Percentiles rank a stretch among this genome's conserved stretches.
phyloP scores from a whole-genome alignment of 208 protist genomes.

The Trypanosomatidae sp. region DNA sequence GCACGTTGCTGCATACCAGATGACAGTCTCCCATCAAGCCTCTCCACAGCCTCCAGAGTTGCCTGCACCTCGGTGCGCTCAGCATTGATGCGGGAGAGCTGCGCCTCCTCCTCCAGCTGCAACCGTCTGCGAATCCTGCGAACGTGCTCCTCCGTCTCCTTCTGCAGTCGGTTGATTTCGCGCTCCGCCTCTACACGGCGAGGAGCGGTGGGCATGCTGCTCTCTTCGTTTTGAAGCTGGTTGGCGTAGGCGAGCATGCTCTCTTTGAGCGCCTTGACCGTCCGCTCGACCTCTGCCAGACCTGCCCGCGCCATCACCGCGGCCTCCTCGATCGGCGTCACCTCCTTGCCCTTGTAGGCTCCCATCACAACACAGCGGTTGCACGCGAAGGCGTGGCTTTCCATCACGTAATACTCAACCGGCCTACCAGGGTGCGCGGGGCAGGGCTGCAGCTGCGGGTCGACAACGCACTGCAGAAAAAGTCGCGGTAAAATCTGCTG shows the following conservation, averaged over 20 bases:
- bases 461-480: constrained; percentile 62
- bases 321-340: constrained; percentile 61
- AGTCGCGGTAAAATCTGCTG: constrained; percentile 65
- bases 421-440: constrained; percentile 51
- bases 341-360: constrained; percentile 46
- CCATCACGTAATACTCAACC: constrained; percentile 77
- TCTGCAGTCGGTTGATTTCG: constrained; percentile 60
- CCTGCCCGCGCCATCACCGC: constrained; percentile 47
- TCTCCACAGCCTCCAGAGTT: constrained; percentile 29
- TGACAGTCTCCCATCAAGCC: constrained; percentile 32
- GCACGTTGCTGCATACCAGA: constrained; percentile 24
- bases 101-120: constrained; percentile 44
- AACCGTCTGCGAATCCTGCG: constrained; percentile 31
- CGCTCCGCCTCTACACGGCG: constrained; percentile 46
- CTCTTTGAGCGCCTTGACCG: constrained; percentile 34
- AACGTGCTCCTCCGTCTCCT: constrained; percentile 60
- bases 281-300: constrained; percentile 48
- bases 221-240: constrained; percentile 43
- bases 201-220: constrained; percentile 37
- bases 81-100: constrained; percentile 37
- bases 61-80: constrained; percentile 37
- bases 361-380: constrained; percentile 73
- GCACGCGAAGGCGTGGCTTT: constrained; percentile 62
- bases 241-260: constrained; percentile 47
- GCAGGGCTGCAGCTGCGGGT: constrained; percentile 57